Percentiles rank a stretch among this genome's conserved stretches.
These are phyloP conservation scores for Fusarium nisikadoi DNA, from an alignment of 2,329 filamentous ascomycete genomes.

Conservation along the genomic window DNA sequence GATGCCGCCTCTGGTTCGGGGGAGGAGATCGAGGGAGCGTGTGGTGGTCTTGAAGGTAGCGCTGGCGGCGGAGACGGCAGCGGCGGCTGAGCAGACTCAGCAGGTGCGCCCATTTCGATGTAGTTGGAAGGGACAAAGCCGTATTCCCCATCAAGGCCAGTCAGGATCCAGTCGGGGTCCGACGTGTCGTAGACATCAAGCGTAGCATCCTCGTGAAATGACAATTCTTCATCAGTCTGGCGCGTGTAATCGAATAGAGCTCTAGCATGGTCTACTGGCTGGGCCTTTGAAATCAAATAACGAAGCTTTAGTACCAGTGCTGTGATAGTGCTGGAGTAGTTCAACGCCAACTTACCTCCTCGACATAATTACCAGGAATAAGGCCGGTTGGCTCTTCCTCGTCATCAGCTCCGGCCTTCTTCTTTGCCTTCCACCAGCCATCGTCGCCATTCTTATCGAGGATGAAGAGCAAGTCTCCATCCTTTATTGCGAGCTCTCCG, in stretches of 20 bases:
- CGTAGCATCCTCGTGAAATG: constrained; percentile 87
- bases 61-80: constrained; percentile 51
- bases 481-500: constrained; percentile 83
- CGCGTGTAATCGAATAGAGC: constrained; percentile 98
- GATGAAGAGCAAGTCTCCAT: constrained; percentile 90
- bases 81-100: constrained; percentile 56
- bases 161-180: constrained; percentile 96
- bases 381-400: constrained; percentile 92
- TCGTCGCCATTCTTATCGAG: constrained; percentile 81
- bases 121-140: constrained; percentile 98
- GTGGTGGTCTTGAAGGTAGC: constrained; percentile 56
- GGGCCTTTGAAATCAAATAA: constrained; percentile 56
- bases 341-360: constrained; percentile 71
- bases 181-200: constrained; percentile 89
- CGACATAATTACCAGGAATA: constrained; percentile 94
- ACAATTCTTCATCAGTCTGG: constrained; percentile 97
- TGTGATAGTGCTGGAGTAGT: not conserved
- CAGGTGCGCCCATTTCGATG: constrained; percentile 75
- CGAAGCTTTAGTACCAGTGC: constrained; percentile 1
- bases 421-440: constrained; percentile 97
- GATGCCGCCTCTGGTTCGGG: constrained; percentile 28
- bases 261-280: constrained; percentile 76
- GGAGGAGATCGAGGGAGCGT: constrained; percentile 44
- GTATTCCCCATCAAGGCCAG: constrained; percentile 84
- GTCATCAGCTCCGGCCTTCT: constrained; percentile 83